Evolutionary conservation across 2,329 filamentous ascomycete species (phyloP).

Genomic region (Neurospora sp.): DNA sequence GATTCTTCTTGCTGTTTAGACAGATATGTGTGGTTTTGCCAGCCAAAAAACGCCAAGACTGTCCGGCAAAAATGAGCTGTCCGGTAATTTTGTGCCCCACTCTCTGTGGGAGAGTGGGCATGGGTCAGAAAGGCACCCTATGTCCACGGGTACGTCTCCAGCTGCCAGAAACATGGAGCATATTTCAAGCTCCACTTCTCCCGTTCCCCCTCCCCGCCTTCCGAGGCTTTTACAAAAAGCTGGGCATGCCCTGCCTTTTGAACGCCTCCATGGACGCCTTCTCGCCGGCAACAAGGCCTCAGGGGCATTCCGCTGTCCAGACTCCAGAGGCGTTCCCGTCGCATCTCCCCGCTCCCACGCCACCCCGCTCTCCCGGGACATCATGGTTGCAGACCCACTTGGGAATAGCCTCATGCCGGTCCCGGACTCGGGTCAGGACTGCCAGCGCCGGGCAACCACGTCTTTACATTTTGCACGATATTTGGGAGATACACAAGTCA

Average conservation of each 20-base stretch:
- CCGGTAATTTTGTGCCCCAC: too few species aligned
- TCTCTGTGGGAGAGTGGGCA: too few species aligned
- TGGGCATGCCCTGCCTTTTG: not conserved
- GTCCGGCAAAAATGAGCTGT: too few species aligned
- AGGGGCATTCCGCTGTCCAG: not conserved
- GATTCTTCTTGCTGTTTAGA: too few species aligned
- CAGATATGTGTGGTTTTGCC: too few species aligned
- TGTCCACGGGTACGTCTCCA: not conserved
- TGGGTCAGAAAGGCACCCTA: too few species aligned
- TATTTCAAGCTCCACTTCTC: not conserved
- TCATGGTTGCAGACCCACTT: not conserved
- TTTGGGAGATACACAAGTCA: not conserved
- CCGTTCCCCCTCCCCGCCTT: not conserved
- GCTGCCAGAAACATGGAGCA: not conserved
- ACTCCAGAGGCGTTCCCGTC: not conserved
- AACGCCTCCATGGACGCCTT: not conserved
- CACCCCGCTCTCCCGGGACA: not conserved
- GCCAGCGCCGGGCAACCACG: not conserved
- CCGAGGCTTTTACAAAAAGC: not conserved
- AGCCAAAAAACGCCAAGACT: too few species aligned
- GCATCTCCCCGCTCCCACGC: not conserved
- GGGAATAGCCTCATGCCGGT: not conserved
- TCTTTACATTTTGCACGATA: not conserved
- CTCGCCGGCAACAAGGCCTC: not conserved
- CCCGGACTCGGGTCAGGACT: not conserved